Evolutionary conservation across 176 grass and related monocot genomes (phyloP).

Genomic region (Echinochloa phyllopogon): DNA sequence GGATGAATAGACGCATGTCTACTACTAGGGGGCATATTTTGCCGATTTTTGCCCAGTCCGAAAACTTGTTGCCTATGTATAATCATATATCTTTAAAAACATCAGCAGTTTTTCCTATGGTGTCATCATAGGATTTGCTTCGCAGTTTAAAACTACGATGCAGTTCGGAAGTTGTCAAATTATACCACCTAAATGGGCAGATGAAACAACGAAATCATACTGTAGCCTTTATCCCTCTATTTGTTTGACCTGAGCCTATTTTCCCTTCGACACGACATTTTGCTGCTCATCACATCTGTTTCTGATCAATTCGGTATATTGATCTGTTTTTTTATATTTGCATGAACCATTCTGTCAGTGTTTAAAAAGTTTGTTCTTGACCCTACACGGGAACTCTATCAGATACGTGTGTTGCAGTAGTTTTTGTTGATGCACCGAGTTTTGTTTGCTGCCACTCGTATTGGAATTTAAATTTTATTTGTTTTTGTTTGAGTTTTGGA

Average conservation of each 20-base stretch:
- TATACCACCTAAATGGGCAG: slow-evolving; percentile 21
- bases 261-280: background rate
- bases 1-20: slow-evolving; percentile 61
- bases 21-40: slow-evolving; percentile 26
- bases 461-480: too few species aligned
- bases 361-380: too few species aligned
- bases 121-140: slow-evolving; percentile 29
- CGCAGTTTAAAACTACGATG: background rate
- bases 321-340: too few species aligned
- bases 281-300: background rate
- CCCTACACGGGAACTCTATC: too few species aligned
- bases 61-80: slow-evolving; percentile 42
- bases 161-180: background rate
- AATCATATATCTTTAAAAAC: slow-evolving; percentile 6
- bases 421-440: too few species aligned
- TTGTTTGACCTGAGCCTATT: background rate
- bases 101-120: slow-evolving; percentile 31
- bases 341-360: too few species aligned
- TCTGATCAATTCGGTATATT: background rate
- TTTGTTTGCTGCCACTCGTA: too few species aligned
- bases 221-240: background rate
- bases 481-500: too few species aligned
- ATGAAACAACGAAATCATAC: slow-evolving; percentile 30
- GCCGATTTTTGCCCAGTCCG: slow-evolving; percentile 35
- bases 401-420: too few species aligned